These are phyloP conservation scores for Malassezia yamatoensis DNA, from an alignment of 1,284 basidiomycete species.

Conservation along the genomic window DNA sequence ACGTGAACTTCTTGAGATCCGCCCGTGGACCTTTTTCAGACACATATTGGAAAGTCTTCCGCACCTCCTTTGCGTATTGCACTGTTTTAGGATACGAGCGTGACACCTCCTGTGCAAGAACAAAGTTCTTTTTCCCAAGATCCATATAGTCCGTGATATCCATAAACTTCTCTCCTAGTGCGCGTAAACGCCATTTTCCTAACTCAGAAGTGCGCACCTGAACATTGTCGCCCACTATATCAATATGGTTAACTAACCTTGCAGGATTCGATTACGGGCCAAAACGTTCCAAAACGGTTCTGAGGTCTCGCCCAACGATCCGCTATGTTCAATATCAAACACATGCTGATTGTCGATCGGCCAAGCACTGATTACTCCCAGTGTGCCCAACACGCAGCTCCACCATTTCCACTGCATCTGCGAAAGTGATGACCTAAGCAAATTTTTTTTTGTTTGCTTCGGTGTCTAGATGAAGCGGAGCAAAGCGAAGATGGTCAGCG, in stretches of 20 bases:
- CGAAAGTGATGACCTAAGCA: neutral
- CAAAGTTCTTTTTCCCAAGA: slow-evolving; percentile 6
- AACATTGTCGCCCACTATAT: slow-evolving; percentile 1
- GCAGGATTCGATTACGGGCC: neutral
- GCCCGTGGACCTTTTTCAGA: slow-evolving; percentile 24
- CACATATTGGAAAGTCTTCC: slow-evolving; percentile 22
- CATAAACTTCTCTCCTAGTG: slow-evolving; percentile 27
- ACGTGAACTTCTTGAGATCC: slow-evolving; percentile 51
- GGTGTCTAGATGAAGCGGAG: slow-evolving; percentile 2
- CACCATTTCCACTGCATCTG: neutral
- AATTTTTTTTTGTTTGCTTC: neutral
- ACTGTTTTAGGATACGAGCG: slow-evolving; percentile 21
- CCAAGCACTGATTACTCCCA: neutral
- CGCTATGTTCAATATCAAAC: neutral
- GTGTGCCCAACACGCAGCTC: neutral
- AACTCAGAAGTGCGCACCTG: slow-evolving; percentile 18
- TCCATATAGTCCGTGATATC: slow-evolving; percentile 32
- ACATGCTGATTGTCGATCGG: neutral
- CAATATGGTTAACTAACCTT: slow-evolving; percentile 5
- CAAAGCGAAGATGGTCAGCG: neutral
- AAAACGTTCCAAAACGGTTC: neutral
- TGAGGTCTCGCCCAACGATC: neutral
- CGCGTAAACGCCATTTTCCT: slow-evolving; percentile 29
- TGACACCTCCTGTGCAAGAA: neutral
- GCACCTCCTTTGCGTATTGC: slow-evolving; percentile 19